These are phyloP conservation scores for Ananas comosus DNA, from an alignment of 176 grass and related monocot species.

Conservation along the genomic window DNA sequence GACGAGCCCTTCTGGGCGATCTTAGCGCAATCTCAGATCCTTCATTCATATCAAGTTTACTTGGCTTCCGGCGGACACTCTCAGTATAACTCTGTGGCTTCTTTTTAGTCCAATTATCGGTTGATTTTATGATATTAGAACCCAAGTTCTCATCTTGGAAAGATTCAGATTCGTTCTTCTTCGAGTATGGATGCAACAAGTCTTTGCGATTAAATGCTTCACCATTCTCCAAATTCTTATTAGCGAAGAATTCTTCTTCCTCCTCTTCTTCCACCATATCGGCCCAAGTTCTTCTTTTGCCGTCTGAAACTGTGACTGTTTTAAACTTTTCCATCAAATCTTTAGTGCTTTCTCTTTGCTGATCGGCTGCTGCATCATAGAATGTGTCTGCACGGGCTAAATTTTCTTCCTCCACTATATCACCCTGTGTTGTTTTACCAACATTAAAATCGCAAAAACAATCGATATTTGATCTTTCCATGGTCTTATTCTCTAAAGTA, in stretches of 20 bases:
- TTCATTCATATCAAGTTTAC: slow-evolving; percentile 18
- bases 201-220: neutral
- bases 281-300: slow-evolving; percentile 25
- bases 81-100: slow-evolving; percentile 23
- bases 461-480: slow-evolving; percentile 17
- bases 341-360: slow-evolving; percentile 20
- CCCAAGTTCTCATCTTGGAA: slow-evolving; percentile 23
- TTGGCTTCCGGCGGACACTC: slow-evolving; percentile 17
- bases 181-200: slow-evolving; percentile 11
- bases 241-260: slow-evolving; percentile 5
- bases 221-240: neutral
- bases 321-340: slow-evolving; percentile 19
- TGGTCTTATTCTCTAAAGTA: neutral
- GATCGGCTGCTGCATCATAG: neutral
- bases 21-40: slow-evolving; percentile 15
- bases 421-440: slow-evolving; percentile 38
- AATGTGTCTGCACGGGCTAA: neutral
- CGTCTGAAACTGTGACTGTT: slow-evolving; percentile 6
- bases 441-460: neutral
- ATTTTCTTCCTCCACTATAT: slow-evolving; percentile 39
- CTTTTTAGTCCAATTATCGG: slow-evolving; percentile 27
- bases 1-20: slow-evolving; percentile 33
- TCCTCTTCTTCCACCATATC: slow-evolving; percentile 15
- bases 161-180: neutral
- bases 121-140: slow-evolving; percentile 29